A percentile compares a stretch with the other conserved stretches of the same genome.
phyloP scores from a whole-genome alignment of 192 early-diverging fungal genomes.

The Backusella liffmaniae region DNA sequence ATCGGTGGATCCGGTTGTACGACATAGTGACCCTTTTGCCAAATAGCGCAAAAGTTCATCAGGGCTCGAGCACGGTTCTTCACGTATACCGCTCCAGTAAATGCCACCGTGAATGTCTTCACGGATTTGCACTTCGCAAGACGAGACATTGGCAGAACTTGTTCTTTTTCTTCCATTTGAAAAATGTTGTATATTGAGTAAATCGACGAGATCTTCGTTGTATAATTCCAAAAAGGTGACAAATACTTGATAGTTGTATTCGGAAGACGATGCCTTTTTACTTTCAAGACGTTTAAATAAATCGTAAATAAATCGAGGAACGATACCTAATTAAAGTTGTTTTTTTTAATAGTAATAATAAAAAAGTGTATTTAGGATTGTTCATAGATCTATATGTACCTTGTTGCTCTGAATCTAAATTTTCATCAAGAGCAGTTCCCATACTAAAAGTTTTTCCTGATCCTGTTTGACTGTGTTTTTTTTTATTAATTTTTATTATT shows the following conservation, averaged over 20 bases:
- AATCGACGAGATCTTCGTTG: constrained; percentile 93
- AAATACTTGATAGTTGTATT: constrained; percentile 42
- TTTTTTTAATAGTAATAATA: background rate
- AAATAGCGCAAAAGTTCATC: constrained; percentile 55
- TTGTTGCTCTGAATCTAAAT: constrained; percentile 8
- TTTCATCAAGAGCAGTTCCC: constrained; percentile 68
- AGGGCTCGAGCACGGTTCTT: constrained; percentile 66
- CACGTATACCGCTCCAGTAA: constrained; percentile 80
- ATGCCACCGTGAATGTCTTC: constrained; percentile 87
- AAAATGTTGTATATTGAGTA: constrained; percentile 54
- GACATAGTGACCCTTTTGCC: constrained; percentile 53
- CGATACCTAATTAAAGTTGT: constrained; percentile 49
- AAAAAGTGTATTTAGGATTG: too few species aligned
- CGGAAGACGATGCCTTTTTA: constrained; percentile 30
- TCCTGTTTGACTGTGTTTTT: constrained; percentile 71
- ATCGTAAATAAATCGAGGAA: constrained; percentile 63
- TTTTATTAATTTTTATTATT: background rate
- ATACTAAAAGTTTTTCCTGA: constrained; percentile 94
- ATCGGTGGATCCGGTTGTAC: constrained; percentile 88
- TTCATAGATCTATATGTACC: background rate
- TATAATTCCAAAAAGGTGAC: constrained; percentile 96
- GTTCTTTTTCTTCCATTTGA: constrained; percentile 34
- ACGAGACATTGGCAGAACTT: constrained; percentile 8
- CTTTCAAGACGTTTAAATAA: constrained; percentile 48
- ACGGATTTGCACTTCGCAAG: constrained; percentile 44